Evolutionary conservation across 345 rosid species (phyloP).

Genomic region (Corymbia maculata): DNA sequence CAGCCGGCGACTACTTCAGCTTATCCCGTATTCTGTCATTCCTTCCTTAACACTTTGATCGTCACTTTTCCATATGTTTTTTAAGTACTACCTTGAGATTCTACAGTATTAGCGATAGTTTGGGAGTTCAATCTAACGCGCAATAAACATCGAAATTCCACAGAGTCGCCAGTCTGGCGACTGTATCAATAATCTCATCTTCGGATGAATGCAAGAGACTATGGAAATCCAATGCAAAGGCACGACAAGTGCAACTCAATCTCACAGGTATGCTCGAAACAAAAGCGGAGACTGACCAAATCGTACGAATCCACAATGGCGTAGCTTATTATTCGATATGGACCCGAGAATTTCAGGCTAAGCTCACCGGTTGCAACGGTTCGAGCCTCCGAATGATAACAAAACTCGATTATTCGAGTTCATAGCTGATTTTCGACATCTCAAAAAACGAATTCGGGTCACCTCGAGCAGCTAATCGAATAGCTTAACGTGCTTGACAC

Average conservation of each 20-base stretch:
- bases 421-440: not conserved
- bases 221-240: not conserved
- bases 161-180: not conserved
- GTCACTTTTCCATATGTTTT: not conserved
- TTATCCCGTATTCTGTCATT: not conserved
- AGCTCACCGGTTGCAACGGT: not conserved
- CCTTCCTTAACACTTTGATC: not conserved
- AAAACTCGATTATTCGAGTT: not conserved
- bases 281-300: not conserved
- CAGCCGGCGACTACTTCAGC: not conserved
- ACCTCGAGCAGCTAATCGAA: not conserved
- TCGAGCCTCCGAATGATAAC: not conserved
- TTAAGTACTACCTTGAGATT: not conserved
- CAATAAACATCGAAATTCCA: not conserved
- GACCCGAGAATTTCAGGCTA: not conserved
- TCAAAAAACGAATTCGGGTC: not conserved
- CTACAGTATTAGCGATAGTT: not conserved
- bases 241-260: not conserved
- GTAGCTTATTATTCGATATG: not conserved
- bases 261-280: not conserved
- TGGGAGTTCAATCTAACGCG: not conserved
- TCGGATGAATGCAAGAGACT: not conserved
- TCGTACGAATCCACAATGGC: not conserved
- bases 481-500: not conserved
- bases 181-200: not conserved